Base-by-base conservation (phyloP, 202 grass and related monocot genomes). In the Musa balbisiana region DNA sequence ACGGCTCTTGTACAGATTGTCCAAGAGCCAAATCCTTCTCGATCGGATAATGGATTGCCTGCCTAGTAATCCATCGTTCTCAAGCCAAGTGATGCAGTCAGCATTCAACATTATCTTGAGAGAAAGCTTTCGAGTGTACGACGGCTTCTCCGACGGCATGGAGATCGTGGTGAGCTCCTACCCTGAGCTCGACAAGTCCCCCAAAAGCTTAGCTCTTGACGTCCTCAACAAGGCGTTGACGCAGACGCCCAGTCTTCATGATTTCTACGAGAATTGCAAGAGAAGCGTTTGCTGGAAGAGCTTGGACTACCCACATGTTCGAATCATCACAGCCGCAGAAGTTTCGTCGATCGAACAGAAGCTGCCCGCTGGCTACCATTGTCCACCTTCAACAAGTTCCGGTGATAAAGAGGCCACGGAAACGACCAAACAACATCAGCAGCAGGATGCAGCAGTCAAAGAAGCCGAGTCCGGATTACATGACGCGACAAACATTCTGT, bases 261-360 rank as follows among this genome's bases (percentile, higher is more conserved):
- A 95, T 80, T 99, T 99, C 75, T 99, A 95, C 84, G 85, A 92
- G 67, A 92, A 84, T 69, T 95, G 95, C 75, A 92, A 95, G 87
- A 83, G 62, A 80, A 89, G 72, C 72, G 80, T 67, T 76, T 85
- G 52, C 1, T 81, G 82, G 67, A 90, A 81, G 78, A 78, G 68
- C 79, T 79, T 90, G 51, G 95, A 99, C 9, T 95, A 99, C 81
- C 95, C 95, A 17, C 25, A 76, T 62, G 91, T 99, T 11, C 85
- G 86, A 81, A 67, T 95, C 79, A 71, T 99, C 68, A 90, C 85
- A 49, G 75, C 64, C 1, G 79, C 74, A 22, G 58, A 88, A 62
- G 64, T 89, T 52, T n/a, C 71, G 16, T 69, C 76, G 12, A 62
- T 87, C 78, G 88, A 88, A 55, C 62, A 83, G 72, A 27, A 82